These are phyloP conservation scores for Hypomontagnella monticulosa DNA, from an alignment of 495 filamentous ascomycete species.

Conservation along the genomic window DNA sequence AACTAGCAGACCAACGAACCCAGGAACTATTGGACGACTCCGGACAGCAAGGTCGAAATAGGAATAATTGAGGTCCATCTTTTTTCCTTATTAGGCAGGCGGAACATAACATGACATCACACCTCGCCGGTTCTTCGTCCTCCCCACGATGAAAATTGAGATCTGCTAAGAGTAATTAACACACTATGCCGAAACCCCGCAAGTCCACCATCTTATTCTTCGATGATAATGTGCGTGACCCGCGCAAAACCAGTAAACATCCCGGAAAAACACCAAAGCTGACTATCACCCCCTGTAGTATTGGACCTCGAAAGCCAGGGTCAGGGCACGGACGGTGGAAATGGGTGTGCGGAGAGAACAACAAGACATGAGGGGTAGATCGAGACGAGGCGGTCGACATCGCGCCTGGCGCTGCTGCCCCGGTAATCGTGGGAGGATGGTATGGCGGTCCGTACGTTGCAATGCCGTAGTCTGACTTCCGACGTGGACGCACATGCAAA, in stretches of 20 bases:
- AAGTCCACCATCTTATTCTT: slow-evolving; percentile 22
- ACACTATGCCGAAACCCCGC: slow-evolving; percentile 27
- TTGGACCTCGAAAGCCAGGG: slow-evolving; percentile 22
- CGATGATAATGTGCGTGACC: slow-evolving; percentile 38
- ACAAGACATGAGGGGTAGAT: slow-evolving; percentile 28
- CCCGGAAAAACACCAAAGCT: slow-evolving; percentile 29
- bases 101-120: slow-evolving; percentile 29
- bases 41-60: slow-evolving; percentile 23
- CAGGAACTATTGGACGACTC: slow-evolving; percentile 28
- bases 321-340: slow-evolving; percentile 3
- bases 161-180: slow-evolving; percentile 38
- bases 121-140: slow-evolving; percentile 4
- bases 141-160: slow-evolving; percentile 31
- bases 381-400: background rate
- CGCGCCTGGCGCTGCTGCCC: background rate
- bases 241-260: slow-evolving; percentile 35
- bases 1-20: slow-evolving; percentile 19
- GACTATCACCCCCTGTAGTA: slow-evolving; percentile 32
- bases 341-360: slow-evolving; percentile 26
- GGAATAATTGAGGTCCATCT: slow-evolving; percentile 25
- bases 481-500: slow-evolving; percentile 19
- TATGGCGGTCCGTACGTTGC: slow-evolving; percentile 7
- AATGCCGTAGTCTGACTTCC: slow-evolving; percentile 19
- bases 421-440: slow-evolving; percentile 1
- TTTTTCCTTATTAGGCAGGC: slow-evolving; percentile 34